phyloP scores from a whole-genome alignment of 139 green algal species.

The Chlorella ohadii region DNA sequence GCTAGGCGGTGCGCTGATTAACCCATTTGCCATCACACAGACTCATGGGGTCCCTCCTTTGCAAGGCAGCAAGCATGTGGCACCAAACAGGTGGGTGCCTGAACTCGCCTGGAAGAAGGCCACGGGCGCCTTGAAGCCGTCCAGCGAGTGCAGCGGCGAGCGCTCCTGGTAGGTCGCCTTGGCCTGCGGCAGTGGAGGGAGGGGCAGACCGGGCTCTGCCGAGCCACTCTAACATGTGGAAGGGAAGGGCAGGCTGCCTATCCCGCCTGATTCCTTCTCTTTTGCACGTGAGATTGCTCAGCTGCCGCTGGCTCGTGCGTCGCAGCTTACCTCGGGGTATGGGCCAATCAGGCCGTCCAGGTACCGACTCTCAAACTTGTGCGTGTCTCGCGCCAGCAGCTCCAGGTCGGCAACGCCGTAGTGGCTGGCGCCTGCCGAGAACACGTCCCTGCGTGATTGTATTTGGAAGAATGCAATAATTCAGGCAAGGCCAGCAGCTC shows the following conservation, averaged over 20 bases:
- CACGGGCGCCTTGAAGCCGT: slow-evolving; percentile 64
- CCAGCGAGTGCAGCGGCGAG: slow-evolving; percentile 70
- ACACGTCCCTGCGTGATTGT: slow-evolving; percentile 66
- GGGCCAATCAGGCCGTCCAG: slow-evolving; percentile 73
- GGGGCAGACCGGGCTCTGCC: background rate
- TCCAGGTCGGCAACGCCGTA: slow-evolving; percentile 77
- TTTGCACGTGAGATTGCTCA: no score
- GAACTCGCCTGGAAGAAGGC: slow-evolving; percentile 81
- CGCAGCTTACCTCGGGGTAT: slow-evolving; percentile 55
- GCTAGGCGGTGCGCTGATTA: no score
- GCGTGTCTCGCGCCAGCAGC: slow-evolving; percentile 71
- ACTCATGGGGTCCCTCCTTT: no score
- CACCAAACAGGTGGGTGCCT: no score
- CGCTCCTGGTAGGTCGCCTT: slow-evolving; percentile 70
- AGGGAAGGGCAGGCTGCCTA: no score
- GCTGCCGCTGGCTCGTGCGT: no score
- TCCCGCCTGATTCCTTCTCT: no score
- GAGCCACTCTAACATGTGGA: no score
- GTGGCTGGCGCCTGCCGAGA: slow-evolving; percentile 60
- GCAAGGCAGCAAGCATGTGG: no score
- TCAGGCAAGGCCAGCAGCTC: slow-evolving; percentile 72
- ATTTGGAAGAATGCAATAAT: no score
- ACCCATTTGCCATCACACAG: no score
- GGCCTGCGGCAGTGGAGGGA: slow-evolving; percentile 5
- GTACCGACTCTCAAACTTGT: slow-evolving; percentile 70